Percentiles rank a stretch among this genome's conserved stretches.
Conservation (phyloP, 148 eudicot species). For the Talinum fruticosum region DNA sequence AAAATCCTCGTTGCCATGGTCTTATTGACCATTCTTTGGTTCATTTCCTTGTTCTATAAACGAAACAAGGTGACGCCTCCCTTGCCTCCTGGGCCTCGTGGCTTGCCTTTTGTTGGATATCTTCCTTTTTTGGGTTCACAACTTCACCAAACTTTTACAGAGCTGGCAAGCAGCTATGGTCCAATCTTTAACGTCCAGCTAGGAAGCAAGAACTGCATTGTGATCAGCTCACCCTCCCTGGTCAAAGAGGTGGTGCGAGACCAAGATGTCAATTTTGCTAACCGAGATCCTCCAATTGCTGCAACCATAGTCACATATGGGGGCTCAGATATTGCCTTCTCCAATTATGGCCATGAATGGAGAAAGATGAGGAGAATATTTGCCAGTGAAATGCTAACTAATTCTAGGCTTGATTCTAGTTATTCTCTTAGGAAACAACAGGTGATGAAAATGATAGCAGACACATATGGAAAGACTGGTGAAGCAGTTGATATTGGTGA, state of each 20-base stretch:
- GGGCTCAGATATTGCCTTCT: constrained; percentile 27
- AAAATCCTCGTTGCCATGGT: not conserved
- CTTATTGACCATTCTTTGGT: constrained; percentile 2
- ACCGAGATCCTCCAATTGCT: constrained; percentile 33
- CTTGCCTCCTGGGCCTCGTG: constrained; percentile 38
- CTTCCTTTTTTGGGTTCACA: constrained; percentile 33
- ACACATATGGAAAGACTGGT: constrained; percentile 7
- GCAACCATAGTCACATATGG: constrained; percentile 19
- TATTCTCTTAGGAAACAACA: not conserved
- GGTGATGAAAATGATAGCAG: constrained; percentile 17
- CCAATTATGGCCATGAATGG: constrained; percentile 35
- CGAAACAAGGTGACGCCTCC: constrained; percentile 2
- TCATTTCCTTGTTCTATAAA: not conserved
- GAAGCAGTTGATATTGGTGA: constrained; percentile 23
- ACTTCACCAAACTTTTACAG: constrained; percentile 27
- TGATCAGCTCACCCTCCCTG: constrained; percentile 34
- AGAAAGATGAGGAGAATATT: constrained; percentile 38
- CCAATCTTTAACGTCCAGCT: constrained; percentile 38
- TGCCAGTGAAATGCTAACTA: constrained; percentile 39
- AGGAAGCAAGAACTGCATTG: constrained; percentile 37
- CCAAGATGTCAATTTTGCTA: constrained; percentile 37
- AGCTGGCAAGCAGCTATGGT: constrained; percentile 31
- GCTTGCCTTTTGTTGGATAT: constrained; percentile 44
- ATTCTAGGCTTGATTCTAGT: constrained; percentile 27
- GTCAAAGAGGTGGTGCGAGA: constrained; percentile 41